Conservation (phyloP, 768 basidiomycete species). For the Lactarius hatsudake region DNA sequence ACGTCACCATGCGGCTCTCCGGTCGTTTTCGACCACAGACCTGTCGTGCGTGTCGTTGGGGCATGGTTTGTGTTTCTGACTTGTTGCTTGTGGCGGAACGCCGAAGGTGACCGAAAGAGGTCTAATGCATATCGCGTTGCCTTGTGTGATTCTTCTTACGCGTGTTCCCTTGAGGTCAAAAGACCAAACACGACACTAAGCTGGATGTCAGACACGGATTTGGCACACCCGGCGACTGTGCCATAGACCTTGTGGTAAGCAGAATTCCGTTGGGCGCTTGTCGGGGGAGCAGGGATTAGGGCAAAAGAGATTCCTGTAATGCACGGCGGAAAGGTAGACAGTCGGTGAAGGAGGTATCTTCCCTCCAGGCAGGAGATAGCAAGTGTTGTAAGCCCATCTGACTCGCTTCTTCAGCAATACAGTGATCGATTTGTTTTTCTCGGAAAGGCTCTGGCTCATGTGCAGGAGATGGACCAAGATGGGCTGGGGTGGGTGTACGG, state of each 20-base stretch:
- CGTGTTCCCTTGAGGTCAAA: constrained; percentile 11
- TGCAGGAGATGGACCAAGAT: constrained; percentile 9
- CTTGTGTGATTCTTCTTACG: constrained; percentile 9
- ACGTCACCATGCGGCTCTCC: constrained; percentile 15
- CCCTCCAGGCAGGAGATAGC: constrained; percentile 21
- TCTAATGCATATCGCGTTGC: constrained; percentile 16
- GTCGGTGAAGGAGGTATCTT: constrained; percentile 19
- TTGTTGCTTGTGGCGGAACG: constrained; percentile 15
- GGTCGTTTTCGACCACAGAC: not conserved
- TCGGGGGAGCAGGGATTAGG: not conserved
- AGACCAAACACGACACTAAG: constrained; percentile 22
- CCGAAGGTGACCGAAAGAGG: constrained; percentile 22
- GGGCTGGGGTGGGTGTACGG: constrained; percentile 6
- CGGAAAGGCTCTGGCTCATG: constrained; percentile 7
- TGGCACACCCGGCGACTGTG: constrained; percentile 24
- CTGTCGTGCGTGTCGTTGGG: not conserved
- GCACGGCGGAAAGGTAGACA: constrained; percentile 17
- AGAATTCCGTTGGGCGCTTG: constrained; percentile 22
- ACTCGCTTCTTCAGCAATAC: constrained; percentile 21
- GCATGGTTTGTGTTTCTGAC: not conserved
- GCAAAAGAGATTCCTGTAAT: constrained; percentile 20
- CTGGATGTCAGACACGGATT: constrained; percentile 17
- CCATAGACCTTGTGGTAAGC: constrained; percentile 20
- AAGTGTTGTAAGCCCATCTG: constrained; percentile 16
- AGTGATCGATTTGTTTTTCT: constrained; percentile 19